Percentiles rank a stretch among this genome's conserved stretches.
phyloP scores from a whole-genome alignment of 345 rosid species.

The Aurinia saxatilis region DNA sequence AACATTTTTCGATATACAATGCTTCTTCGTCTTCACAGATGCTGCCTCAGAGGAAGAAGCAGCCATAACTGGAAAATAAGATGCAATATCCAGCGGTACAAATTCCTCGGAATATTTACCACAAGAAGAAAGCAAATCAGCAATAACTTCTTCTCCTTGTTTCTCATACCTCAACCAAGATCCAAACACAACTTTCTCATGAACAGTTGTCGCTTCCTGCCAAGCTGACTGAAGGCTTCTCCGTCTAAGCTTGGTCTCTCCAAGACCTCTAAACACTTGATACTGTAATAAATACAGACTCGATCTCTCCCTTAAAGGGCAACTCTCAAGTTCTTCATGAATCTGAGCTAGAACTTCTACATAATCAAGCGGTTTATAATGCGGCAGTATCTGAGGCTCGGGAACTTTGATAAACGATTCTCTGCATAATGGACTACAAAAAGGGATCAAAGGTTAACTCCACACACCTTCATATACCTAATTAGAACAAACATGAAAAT shows the following conservation, averaged over 20 bases:
- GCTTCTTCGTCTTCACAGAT: constrained; percentile 25
- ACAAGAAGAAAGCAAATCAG: constrained; percentile 73
- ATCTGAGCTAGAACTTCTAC: constrained; percentile 95
- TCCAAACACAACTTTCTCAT: constrained; percentile 84
- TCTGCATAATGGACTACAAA: constrained; percentile 43
- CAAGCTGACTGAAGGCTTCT: constrained; percentile 92
- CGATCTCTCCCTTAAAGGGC: constrained; percentile 56
- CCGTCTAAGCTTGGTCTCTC: constrained; percentile 78
- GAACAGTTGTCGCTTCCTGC: constrained; percentile 74
- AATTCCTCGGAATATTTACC: constrained; percentile 68
- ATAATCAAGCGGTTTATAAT: constrained; percentile 78
- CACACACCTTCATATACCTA: not conserved
- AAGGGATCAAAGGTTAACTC: not conserved
- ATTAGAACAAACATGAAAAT: not conserved
- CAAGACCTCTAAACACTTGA: constrained; percentile 88
- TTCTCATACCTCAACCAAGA: constrained; percentile 90
- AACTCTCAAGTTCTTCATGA: constrained; percentile 93
- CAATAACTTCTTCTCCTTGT: constrained; percentile 81
- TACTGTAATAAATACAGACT: constrained; percentile 68
- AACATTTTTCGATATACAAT: constrained; percentile 33
- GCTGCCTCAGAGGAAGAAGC: constrained; percentile 32
- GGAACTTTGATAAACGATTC: constrained; percentile 95
- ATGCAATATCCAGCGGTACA: constrained; percentile 61
- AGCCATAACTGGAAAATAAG: constrained; percentile 36
- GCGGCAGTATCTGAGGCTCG: constrained; percentile 66